Evolutionary conservation across 768 basidiomycete species (phyloP).

Genomic region (Boletellus sp.): DNA sequence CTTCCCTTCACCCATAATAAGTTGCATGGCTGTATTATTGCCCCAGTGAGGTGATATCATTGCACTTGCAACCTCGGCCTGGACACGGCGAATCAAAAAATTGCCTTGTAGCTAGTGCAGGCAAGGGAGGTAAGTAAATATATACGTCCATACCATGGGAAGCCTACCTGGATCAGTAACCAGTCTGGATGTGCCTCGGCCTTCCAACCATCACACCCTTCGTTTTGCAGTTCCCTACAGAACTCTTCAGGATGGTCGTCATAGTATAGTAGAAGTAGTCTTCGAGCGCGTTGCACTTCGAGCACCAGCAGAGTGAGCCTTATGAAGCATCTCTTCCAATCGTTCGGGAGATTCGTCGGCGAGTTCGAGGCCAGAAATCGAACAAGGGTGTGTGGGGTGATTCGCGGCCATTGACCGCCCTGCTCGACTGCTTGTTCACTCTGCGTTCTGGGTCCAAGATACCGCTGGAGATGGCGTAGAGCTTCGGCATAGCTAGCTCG

Average conservation of each 20-base stretch:
- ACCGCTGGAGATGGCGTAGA: background rate
- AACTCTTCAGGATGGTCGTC: background rate
- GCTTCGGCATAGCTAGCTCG: background rate
- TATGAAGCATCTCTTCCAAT: conserved; percentile 30
- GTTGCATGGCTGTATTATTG: conserved; percentile 39
- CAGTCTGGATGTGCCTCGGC: background rate
- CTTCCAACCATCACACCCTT: conserved; percentile 1
- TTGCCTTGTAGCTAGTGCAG: conserved; percentile 41
- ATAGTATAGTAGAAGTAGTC: background rate
- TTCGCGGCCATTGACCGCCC: conserved; percentile 34
- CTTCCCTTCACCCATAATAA: conserved; percentile 61
- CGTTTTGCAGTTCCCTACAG: background rate
- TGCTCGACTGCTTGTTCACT: conserved; percentile 10
- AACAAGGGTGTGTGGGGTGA: conserved; percentile 30
- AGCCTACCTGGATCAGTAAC: background rate
- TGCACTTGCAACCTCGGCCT: conserved; percentile 39
- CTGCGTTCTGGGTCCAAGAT: conserved; percentile 9
- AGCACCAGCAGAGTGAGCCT: conserved; percentile 26
- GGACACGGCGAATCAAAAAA: conserved; percentile 41
- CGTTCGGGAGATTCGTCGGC: background rate
- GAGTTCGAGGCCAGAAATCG: conserved; percentile 24
- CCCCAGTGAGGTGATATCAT: conserved; percentile 40
- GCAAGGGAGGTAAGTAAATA: background rate
- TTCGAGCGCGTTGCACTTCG: conserved; percentile 24
- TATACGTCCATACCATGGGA: background rate